These are phyloP conservation scores for Phaeomoniella chlamydospora DNA, from an alignment of 2,329 filamentous ascomycete genomes.

Conservation along the genomic window DNA sequence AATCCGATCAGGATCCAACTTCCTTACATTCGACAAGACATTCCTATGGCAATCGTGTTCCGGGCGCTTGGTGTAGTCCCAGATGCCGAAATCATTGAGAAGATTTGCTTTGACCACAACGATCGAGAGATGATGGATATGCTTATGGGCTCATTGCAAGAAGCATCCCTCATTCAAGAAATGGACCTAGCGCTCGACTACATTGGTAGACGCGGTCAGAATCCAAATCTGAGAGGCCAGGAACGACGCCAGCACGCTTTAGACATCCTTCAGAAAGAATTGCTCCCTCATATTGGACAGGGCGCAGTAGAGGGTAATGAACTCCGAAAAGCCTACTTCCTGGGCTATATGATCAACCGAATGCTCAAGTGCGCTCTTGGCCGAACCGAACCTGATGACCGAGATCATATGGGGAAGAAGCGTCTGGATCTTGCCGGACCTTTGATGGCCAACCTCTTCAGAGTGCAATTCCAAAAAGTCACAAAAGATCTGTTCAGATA, in stretches of 20 bases:
- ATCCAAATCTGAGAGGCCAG: conserved; percentile 54
- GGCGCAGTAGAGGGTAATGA: conserved; percentile 64
- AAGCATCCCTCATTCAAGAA: conserved; percentile 92
- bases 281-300: conserved; percentile 92
- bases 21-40: conserved; percentile 85
- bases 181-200: conserved; percentile 87
- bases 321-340: conserved; percentile 91
- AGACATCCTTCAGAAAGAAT: conserved; percentile 94
- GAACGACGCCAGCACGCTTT: conserved; percentile 85
- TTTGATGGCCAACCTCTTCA: conserved; percentile 89
- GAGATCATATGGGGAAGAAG: conserved; percentile 99
- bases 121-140: conserved; percentile 97
- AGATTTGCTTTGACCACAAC: conserved; percentile 90
- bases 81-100: conserved; percentile 94
- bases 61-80: conserved; percentile 89
- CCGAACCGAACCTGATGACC: conserved; percentile 84
- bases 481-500: conserved; percentile 85
- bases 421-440: conserved; percentile 89
- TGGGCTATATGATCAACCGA: conserved; percentile 98
- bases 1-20: conserved; percentile 63
- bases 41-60: conserved; percentile 92
- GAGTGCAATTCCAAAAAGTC: conserved; percentile 77
- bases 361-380: conserved; percentile 87
- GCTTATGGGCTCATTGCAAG: conserved; percentile 91
- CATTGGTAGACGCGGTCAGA: conserved; percentile 80